Base-by-base conservation (phyloP, 208 protist genomes). In the Angomonas deanei region DNA sequence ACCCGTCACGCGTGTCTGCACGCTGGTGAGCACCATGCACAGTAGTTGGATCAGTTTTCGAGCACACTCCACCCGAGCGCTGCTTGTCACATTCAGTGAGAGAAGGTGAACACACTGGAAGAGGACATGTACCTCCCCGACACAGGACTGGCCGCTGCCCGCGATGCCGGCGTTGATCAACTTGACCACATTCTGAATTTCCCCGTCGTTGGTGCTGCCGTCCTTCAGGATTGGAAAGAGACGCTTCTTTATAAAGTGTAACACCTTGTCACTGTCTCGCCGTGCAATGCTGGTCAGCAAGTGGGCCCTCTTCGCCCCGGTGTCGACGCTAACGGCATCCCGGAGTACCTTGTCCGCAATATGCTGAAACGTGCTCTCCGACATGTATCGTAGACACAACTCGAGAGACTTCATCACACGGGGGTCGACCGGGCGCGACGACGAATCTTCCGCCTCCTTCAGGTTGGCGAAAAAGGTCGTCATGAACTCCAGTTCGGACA, bases 151-250 rank as follows among this genome's bases (percentile, higher is more conserved):
- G 19, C 68, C 59, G 8, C 70, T 17, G 36, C 32, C 54, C 17
- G 60, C 34, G 6, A 67, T 27, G 36, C 80, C 75, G 2, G 71
- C 68, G 11, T 73, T 69, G 36, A 61, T 26, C 28, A 87, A 46
- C 24, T 69, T 80, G 5, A 71, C 78, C 5, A 65, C 79, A 76
- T 78, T 79, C 46, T 62, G n/a, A 24, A 81, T 50, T 8, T 76
- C 79, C 10, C 11, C 62, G 15, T 77, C 72, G 23, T 57, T 36
- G 2, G 61, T 63, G 10, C 46, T 27, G 28, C 34, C 28, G 21
- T 72, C 50, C 33, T 28, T 59, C 38, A 91, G 36, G 46, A 74
- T 67, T 21, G 74, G 78, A 26, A 83, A 55, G 54, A 79, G 64
- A 49, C 39, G 27, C n/a, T 27, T 47, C 19, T 74, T 30, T 13